A percentile compares a stretch with the other conserved stretches of the same genome.
These are phyloP conservation scores for Chloris gayana DNA, from an alignment of 176 grass and related monocot species.

Conservation along the genomic window DNA sequence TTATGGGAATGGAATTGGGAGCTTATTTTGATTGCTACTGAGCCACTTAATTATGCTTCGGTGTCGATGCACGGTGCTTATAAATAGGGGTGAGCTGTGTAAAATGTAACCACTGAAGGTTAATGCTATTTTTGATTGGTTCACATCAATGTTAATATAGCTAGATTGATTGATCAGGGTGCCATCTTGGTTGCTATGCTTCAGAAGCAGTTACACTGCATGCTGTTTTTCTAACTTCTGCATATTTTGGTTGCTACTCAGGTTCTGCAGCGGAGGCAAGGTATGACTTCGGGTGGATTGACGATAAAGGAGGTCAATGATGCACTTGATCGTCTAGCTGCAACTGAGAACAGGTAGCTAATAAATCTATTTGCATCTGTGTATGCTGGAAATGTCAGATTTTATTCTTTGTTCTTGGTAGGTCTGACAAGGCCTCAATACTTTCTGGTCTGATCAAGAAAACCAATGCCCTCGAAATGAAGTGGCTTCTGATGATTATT, in stretches of 20 bases:
- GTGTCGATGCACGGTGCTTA: constrained; percentile 12
- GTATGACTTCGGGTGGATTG: constrained; percentile 75
- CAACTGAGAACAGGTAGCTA: constrained; percentile 80
- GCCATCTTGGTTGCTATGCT: not conserved
- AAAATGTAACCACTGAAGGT: not conserved
- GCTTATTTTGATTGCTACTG: not conserved
- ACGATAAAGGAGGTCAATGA: constrained; percentile 93
- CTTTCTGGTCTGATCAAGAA: constrained; percentile 85
- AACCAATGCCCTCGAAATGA: constrained; percentile 94
- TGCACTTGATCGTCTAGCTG: constrained; percentile 71
- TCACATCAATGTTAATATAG: constrained; percentile 12
- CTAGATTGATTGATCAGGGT: constrained; percentile 4
- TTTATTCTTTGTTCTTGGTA: constrained; percentile 41
- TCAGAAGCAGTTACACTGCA: not conserved
- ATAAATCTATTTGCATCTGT: constrained; percentile 29
- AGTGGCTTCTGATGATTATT: constrained; percentile 99
- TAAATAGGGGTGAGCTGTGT: not conserved
- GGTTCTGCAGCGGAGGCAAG: constrained; percentile 89
- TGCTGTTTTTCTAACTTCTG: not conserved
- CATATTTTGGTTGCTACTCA: constrained; percentile 35
- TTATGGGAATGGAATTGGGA: not conserved
- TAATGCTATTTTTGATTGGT: not conserved
- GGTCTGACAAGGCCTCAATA: constrained; percentile 76
- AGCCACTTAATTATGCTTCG: not conserved
- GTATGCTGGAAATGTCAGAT: constrained; percentile 23